Base-by-base conservation (phyloP, 345 rosid species). In the Erodium maritimum region DNA sequence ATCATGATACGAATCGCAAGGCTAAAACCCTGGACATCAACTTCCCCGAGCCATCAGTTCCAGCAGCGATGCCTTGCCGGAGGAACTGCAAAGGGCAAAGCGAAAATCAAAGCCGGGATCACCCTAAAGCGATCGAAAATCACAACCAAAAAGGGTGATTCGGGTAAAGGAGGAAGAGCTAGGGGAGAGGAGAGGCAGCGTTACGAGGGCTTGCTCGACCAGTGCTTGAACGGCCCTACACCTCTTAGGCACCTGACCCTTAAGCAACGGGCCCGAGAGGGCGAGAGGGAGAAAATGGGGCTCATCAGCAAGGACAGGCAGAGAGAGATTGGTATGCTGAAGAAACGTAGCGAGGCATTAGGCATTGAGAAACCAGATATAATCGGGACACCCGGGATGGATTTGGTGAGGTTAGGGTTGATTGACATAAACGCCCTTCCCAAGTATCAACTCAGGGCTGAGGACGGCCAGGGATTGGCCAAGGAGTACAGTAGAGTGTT, bases 401-500 rank as follows among this genome's bases (percentile, higher is more conserved):
- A 88, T 68, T 61, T 80, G 58, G 82, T 88, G 8, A 25, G 90
- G 2, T 66, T 91, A 22, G 97, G 96, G 13, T 60, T 91, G 29
- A 87, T 91, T 19, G 95, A 80, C 29, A 82, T 66, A 0, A 88
- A 86, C n/a, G 81, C 86, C 71, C 63, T 91, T 4, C 96, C 96
- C 0, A 88, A 84, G 73, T 88, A 84, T 58, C 88, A 79, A 55
- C 79, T 88, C 52, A 91, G 95, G 9, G 96, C 74, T 54, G 97
- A 91, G 67, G 96, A 88, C 64, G 96, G 97, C 34, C 75, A 61
- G 75, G 61, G 76, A 65, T 74, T 91, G 54, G 95, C 97, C 0
- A 91, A 88, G 59, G 97, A 88, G 79, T 91, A 86, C 52, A 80
- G 86, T 54, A 74, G 88, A 74, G 80, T 88, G 62, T 75, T 88